Conservation (phyloP, 2,329 filamentous ascomycete species). For the Colletotrichum cuscutae region DNA sequence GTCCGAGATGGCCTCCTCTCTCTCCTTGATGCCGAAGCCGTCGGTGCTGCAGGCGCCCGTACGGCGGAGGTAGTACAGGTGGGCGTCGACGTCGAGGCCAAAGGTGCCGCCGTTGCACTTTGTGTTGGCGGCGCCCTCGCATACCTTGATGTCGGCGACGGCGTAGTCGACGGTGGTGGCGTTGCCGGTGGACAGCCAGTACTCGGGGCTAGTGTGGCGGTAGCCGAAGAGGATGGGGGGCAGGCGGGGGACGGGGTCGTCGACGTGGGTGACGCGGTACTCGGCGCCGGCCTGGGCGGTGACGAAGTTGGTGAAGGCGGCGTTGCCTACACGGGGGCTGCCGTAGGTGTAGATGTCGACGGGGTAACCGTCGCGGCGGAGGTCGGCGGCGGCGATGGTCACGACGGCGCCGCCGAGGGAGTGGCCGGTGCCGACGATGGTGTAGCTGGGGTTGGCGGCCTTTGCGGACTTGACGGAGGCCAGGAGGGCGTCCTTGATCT, state of each 20-base stretch:
- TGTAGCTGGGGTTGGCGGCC: slow-evolving; percentile 60
- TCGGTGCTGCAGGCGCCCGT: slow-evolving; percentile 52
- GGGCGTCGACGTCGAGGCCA: slow-evolving; percentile 56
- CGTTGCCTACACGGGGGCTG: slow-evolving; percentile 72
- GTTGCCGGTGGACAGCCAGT: slow-evolving; percentile 62
- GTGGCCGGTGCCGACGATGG: slow-evolving; percentile 72
- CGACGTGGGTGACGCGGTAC: slow-evolving; percentile 73
- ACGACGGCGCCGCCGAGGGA: slow-evolving; percentile 75
- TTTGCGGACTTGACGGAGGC: slow-evolving; percentile 55
- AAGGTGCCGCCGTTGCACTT: slow-evolving; percentile 62
- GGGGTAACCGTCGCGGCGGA: slow-evolving; percentile 58
- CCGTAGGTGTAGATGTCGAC: slow-evolving; percentile 75
- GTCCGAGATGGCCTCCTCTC: slow-evolving; percentile 41
- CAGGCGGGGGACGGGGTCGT: slow-evolving; percentile 75
- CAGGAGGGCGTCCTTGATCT: slow-evolving; percentile 56
- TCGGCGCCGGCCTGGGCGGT: slow-evolving; percentile 61
- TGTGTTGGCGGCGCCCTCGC: slow-evolving; percentile 58
- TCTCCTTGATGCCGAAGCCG: slow-evolving; percentile 29
- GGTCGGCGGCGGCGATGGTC: slow-evolving; percentile 66
- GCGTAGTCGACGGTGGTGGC: slow-evolving; percentile 48
- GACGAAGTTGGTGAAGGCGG: slow-evolving; percentile 63
- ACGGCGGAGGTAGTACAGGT: slow-evolving; percentile 59
- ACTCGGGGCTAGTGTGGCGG: slow-evolving; percentile 76
- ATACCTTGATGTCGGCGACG: slow-evolving; percentile 55
- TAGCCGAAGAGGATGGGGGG: slow-evolving; percentile 71